Base-by-base conservation (phyloP, 225 moss, liverwort and hornwort species). In the Ulota crispa region DNA sequence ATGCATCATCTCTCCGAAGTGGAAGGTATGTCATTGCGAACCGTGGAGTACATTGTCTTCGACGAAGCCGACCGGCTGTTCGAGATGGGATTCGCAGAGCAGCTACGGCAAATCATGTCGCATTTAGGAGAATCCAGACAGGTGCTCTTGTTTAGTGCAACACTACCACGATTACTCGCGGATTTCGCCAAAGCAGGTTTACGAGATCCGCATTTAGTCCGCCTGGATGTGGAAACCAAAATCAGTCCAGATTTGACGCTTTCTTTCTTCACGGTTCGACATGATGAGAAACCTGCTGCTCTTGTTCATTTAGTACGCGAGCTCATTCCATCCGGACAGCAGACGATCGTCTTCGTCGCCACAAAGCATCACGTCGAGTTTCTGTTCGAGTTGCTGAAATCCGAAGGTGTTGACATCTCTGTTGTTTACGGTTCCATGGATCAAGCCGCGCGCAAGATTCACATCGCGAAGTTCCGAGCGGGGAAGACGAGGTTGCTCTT, bases 1-100 rank as follows among this genome's bases (percentile, higher is more conserved):
- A 96, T 96, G 96, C 96, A 96, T 78, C 96, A 95, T 86, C 92
- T 97, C 2, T 95, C 96, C 13, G 96, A 97, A 80, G 96, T 97
- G 64, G 96, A 97, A 64, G 96, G 91, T 55, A 92, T 97, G 95
- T 91, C 93, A 10, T 37, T 97, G 82, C 86, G 91, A 54, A 93
- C 92, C 4, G 97, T 95, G 64, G 92, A 97, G 78, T 97, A 97
- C 41, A 88, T 91, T 4, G 97, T 97, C 3, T 97, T 97, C 47
- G 97, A 97, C 60, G 97, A 97, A 83, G 97, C 97, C 28, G 97
- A 97, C 74, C 88, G 97, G 36, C 78, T 97, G 20, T 97, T 97
- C 37, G 97, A 97, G 80, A 93, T 95, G 95, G 97, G 97, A 16
- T 97, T 95, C 70, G 97, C 95, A 12, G 95, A 95, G 71, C 97